Evolutionary conservation across 139 green algal species (phyloP).

Genomic region (Limnomonas spitsbergensis): DNA sequence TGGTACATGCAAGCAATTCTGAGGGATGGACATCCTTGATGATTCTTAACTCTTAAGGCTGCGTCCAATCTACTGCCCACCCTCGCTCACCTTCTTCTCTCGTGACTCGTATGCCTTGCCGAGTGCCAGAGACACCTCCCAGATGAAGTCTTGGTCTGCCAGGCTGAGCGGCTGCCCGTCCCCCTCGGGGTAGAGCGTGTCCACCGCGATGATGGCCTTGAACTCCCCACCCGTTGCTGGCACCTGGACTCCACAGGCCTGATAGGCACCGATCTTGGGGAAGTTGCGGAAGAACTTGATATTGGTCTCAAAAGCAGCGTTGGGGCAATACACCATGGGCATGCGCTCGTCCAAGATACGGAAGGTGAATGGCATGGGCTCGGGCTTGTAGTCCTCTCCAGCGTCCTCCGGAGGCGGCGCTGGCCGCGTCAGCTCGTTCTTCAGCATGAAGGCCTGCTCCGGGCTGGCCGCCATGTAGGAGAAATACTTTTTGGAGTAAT

Average conservation of each 20-base stretch:
- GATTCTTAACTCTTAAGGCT: too few relatives aligned
- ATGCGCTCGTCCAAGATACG: conserved; percentile 61
- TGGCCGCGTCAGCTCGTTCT: conserved; percentile 35
- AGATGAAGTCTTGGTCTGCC: conserved; percentile 52
- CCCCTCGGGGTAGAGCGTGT: conserved; percentile 57
- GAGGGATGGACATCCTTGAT: too few relatives aligned
- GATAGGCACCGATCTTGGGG: conserved; percentile 29
- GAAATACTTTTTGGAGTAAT: conserved; percentile 56
- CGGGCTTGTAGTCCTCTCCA: conserved; percentile 27
- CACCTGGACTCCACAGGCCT: conserved; percentile 32
- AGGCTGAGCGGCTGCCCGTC: conserved; percentile 44
- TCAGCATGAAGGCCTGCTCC: conserved; percentile 48
- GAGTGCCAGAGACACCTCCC: conserved; percentile 41
- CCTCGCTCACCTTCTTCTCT: conserved; percentile 14
- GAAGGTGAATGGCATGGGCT: conserved; percentile 47
- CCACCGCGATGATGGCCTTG: conserved; percentile 51
- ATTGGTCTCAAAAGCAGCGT: conserved; percentile 45
- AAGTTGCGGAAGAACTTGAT: conserved; percentile 51
- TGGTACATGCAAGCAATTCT: too few relatives aligned
- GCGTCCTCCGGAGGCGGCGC: conserved; percentile 33
- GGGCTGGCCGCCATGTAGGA: conserved; percentile 43
- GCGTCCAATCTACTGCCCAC: background rate
- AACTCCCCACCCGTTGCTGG: conserved; percentile 26
- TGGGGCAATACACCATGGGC: conserved; percentile 50
- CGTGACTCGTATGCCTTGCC: conserved; percentile 34